Base-by-base conservation (phyloP, 1,139 yeast species). In the Scheffersomyces parashehatae region DNA sequence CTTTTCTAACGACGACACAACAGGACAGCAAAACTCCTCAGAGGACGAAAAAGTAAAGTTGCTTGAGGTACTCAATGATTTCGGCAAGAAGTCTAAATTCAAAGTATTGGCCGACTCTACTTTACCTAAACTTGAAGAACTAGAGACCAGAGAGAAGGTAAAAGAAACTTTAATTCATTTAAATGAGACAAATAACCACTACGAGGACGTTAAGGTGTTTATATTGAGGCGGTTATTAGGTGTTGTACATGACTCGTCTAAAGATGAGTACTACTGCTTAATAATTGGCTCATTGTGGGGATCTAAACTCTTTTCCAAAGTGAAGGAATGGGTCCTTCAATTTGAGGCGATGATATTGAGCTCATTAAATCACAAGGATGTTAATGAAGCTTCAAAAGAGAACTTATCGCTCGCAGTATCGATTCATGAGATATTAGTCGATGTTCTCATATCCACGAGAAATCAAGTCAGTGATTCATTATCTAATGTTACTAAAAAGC, bases 371-470 rank as follows among this genome's bases (percentile, higher is more conserved):
- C 13, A 41, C 3, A 28, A 35, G 12, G 9, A 33, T 28, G 8
- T 28, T 24, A 7, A 33, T 12, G 26, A 14, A 8, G 26, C 20
- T 9, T 13, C 33, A 2, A 16, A 41, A 5, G 40, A 44, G 4
- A 41, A 41, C 10, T 37, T 53, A 20, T 47, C 53, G 2, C 48
- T 65, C 8, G 49, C 64, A 2, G 58, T 68, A 1, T 58, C 73
- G 0, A 56, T 85, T 0, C 75, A 72, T 50, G 96, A 88, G 53
- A 52, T 84, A 0, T 58, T 85, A 28, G 72, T 82, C 0, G 88
- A 88, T 55, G 49, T 55, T 3, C 77, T 65, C 49, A 62, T 77
- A n/a, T 46, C 59, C 29, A 43, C 64, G 40, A 64, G 73, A 54
- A 44, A 55, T 32, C 64, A 69, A 50, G 53, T 65, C 39, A 47